These are phyloP conservation scores for Aspergillus persii DNA, from an alignment of 2,329 filamentous ascomycete species.

Conservation along the genomic window DNA sequence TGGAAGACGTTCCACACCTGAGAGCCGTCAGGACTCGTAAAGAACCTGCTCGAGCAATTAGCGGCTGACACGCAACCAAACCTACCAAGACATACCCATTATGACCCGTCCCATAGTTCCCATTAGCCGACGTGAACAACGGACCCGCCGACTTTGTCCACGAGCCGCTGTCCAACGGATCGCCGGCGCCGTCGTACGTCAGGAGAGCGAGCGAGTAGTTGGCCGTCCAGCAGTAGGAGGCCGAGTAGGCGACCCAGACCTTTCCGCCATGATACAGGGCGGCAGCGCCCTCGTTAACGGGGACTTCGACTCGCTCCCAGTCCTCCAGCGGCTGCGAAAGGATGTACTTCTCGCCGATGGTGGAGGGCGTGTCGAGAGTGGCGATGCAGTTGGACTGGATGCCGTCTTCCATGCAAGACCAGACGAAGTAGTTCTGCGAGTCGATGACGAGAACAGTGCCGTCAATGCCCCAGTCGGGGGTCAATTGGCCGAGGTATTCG, in stretches of 20 bases:
- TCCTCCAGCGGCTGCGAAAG: slow-evolving; percentile 52
- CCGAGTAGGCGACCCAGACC: slow-evolving; percentile 55
- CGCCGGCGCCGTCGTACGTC: slow-evolving; percentile 51
- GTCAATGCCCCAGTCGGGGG: slow-evolving; percentile 54
- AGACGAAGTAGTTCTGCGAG: slow-evolving; percentile 56
- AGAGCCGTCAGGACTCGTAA: slow-evolving; percentile 54
- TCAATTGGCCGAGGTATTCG: slow-evolving; percentile 50
- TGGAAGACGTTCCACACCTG: slow-evolving; percentile 59
- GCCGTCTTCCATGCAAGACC: slow-evolving; percentile 47
- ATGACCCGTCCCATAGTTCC: slow-evolving; percentile 58
- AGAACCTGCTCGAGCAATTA: slow-evolving; percentile 43
- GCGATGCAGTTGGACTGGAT: slow-evolving; percentile 17
- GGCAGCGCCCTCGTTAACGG: slow-evolving; percentile 57
- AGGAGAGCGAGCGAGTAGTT: slow-evolving; percentile 55
- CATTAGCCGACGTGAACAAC: slow-evolving; percentile 53
- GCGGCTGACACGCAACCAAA: not conserved
- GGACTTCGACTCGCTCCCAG: slow-evolving; percentile 51
- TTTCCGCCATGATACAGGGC: slow-evolving; percentile 55
- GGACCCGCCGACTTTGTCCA: slow-evolving; percentile 55
- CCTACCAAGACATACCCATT: slow-evolving; percentile 30
- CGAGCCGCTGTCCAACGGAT: slow-evolving; percentile 44
- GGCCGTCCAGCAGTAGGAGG: slow-evolving; percentile 57
- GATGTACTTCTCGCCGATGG: slow-evolving; percentile 46
- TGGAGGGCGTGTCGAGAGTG: slow-evolving; percentile 12
- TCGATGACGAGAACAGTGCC: slow-evolving; percentile 51